Evolutionary conservation across 768 basidiomycete genomes (phyloP).

Genomic region (Russula sp.): DNA sequence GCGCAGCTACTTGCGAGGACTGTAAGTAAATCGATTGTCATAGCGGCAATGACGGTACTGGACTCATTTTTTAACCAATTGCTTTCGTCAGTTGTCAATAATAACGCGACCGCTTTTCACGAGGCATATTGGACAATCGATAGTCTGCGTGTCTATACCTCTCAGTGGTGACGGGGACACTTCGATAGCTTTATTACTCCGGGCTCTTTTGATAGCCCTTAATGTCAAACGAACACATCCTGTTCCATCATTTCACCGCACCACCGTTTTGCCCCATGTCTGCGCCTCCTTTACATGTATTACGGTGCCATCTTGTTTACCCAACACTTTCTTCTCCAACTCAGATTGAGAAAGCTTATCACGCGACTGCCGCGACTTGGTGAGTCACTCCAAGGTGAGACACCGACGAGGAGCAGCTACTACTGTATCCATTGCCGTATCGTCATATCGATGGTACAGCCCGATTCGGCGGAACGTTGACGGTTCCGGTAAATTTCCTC

Average conservation of each 20-base stretch:
- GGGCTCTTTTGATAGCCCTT: not conserved
- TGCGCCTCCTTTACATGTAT: not conserved
- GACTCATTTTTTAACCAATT: not conserved
- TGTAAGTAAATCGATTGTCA: conserved; percentile 36
- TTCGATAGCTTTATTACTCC: not conserved
- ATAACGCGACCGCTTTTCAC: conserved; percentile 50
- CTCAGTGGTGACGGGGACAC: not conserved
- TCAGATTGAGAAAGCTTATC: too few species aligned
- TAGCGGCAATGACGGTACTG: not conserved
- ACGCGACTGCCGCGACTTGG: too few species aligned
- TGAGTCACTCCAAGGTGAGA: too few species aligned
- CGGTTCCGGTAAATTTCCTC: too few species aligned
- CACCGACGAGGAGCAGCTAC: too few species aligned
- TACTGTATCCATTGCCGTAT: too few species aligned
- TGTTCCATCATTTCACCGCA: not conserved
- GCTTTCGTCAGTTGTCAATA: conserved; percentile 44
- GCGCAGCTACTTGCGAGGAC: conserved; percentile 35
- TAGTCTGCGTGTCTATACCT: conserved; percentile 49
- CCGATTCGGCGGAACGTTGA: too few species aligned
- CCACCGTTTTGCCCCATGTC: not conserved
- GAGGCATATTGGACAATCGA: conserved; percentile 70
- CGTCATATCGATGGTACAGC: too few species aligned
- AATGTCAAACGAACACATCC: not conserved
- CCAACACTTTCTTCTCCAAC: not conserved
- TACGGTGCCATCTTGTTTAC: not conserved